These are phyloP conservation scores for Musa schizocarpa DNA, from an alignment of 176 grass and related monocot genomes.

Conservation along the genomic window DNA sequence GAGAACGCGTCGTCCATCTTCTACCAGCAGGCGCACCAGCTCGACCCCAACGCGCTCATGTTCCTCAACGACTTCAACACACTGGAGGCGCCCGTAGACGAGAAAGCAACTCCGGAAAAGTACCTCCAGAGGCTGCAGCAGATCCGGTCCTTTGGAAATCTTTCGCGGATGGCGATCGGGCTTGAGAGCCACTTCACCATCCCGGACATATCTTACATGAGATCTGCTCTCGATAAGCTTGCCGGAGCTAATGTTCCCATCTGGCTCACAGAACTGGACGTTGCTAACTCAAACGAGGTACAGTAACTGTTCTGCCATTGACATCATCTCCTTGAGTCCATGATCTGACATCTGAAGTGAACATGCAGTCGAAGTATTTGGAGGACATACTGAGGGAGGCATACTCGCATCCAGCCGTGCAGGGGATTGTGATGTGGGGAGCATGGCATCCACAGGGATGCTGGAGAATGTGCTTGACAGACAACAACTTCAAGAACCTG, in stretches of 20 bases:
- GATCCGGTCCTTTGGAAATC: slow-evolving; percentile 29
- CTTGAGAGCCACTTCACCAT: slow-evolving; percentile 62
- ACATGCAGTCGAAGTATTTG: slow-evolving; percentile 39
- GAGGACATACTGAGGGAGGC: slow-evolving; percentile 68
- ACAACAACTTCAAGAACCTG: slow-evolving; percentile 64
- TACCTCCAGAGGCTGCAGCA: slow-evolving; percentile 58
- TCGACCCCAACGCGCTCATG: slow-evolving; percentile 42
- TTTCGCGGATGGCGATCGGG: slow-evolving; percentile 47
- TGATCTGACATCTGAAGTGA: background rate
- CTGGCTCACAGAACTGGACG: slow-evolving; percentile 94
- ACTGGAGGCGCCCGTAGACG: slow-evolving; percentile 47
- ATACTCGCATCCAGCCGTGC: slow-evolving; percentile 74
- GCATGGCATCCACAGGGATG: slow-evolving; percentile 52
- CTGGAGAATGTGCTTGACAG: slow-evolving; percentile 75
- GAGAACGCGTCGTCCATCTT: slow-evolving; percentile 35
- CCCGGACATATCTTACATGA: slow-evolving; percentile 75
- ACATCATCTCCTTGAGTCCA: background rate
- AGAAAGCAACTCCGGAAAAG: slow-evolving; percentile 25
- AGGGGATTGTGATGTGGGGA: slow-evolving; percentile 64
- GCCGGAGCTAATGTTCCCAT: slow-evolving; percentile 39
- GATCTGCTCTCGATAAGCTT: slow-evolving; percentile 54
- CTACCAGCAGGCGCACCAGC: slow-evolving; percentile 41
- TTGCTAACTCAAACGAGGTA: slow-evolving; percentile 29
- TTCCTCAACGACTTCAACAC: slow-evolving; percentile 91
- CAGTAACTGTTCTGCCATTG: background rate